A percentile compares a stretch with the other conserved stretches of the same genome.
These are phyloP conservation scores for Gleditsia sinensis DNA, from an alignment of 306 rosid species.

Conservation along the genomic window DNA sequence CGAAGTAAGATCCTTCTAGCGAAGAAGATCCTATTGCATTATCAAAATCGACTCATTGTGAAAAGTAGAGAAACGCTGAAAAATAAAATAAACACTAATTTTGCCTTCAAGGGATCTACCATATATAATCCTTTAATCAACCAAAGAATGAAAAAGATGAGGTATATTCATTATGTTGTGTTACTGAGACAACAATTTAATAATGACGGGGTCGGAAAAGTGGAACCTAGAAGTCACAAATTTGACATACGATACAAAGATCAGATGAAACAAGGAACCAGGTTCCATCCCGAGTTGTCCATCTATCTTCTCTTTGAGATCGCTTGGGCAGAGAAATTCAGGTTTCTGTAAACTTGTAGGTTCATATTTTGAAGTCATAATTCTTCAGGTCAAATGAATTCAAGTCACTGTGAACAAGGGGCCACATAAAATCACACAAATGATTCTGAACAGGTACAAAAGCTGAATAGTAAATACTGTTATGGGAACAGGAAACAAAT, in stretches of 20 bases:
- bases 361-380: conserved; percentile 24
- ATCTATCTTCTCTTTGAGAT: conserved; percentile 12
- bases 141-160: neutral
- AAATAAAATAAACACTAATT: neutral
- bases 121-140: neutral
- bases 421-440: neutral
- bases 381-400: conserved; percentile 1
- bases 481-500: neutral
- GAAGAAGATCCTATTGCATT: neutral
- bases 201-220: neutral
- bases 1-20: neutral
- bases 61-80: too few species aligned
- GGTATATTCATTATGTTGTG: neutral
- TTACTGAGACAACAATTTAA: neutral
- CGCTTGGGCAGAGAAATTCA: neutral
- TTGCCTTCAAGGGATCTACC: neutral
- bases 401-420: conserved; percentile 2
- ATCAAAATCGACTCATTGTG: too few species aligned
- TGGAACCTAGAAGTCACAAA: neutral
- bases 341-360: neutral
- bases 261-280: neutral
- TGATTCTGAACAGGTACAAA: neutral
- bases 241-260: neutral
- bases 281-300: neutral
- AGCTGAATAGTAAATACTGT: neutral